Base-by-base conservation (phyloP, 2,329 filamentous ascomycete species). In the Sporothrix humicola region DNA sequence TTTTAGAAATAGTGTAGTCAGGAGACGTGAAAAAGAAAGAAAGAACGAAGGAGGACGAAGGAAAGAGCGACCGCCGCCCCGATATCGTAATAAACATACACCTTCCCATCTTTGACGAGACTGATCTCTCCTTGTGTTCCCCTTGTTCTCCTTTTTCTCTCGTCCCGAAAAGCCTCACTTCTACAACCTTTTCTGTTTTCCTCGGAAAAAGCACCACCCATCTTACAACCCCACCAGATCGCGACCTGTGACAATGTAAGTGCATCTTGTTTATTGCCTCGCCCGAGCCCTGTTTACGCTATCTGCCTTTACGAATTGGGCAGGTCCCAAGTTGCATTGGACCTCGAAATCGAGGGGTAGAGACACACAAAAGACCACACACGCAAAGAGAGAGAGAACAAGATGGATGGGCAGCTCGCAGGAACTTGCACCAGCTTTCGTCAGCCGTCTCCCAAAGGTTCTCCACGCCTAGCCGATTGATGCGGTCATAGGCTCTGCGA, bases 1-100 rank as follows among this genome's bases (percentile, higher is more conserved):
- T 70, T 37, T 58, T 70, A 69, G 52, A 70, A 70, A 46, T 70
- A 70, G 68, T 54, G 37, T 58, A 58, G 26, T 37, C 48, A 52
- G 26, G 58, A 61, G 61, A 52, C 44, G 8, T 61, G 23, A 42
- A 6, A 6, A 69, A 26, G 44, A 61, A 59, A 23, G 44, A 20
- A 4, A n/a, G 44, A 59, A 31, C 56, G n/a, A 61, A 46, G 68
- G n/a, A 20, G 23, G 46, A 6, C 44, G 37, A n/a, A 56, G 54
- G 52, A 52, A 61, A 37, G 58, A 52, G 56, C 23, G 17, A 42
- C 46, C 15, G 26, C 37, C 50, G 15, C 15, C 56, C 13, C 31
- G 48, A 54, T 48, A 31, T 9, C 50, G n/a, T 31, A 15, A 26
- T 59, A 59, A 59, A 59, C 50, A 46, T 15, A 26, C 10, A 12